Evolutionary conservation across 495 filamentous ascomycete genomes (phyloP).

Genomic region (Achaetomiella virescens): DNA sequence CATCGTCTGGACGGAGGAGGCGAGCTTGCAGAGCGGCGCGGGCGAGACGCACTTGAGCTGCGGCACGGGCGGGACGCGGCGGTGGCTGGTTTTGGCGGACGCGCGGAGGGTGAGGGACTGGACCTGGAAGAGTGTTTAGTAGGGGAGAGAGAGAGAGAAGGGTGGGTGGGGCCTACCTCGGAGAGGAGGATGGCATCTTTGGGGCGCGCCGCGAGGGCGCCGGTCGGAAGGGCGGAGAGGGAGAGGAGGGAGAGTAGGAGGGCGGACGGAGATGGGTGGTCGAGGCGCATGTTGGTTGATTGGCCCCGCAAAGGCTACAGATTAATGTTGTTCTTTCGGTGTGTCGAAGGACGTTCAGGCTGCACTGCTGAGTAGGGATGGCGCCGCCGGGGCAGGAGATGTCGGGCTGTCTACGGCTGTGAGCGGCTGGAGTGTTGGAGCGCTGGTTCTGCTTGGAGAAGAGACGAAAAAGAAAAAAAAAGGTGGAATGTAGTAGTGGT

Average conservation of each 20-base stretch:
- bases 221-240: background rate
- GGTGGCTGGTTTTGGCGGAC: slow-evolving; percentile 55
- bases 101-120: slow-evolving; percentile 69
- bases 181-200: slow-evolving; percentile 29
- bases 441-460: too few relatives aligned
- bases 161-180: slow-evolving; percentile 14
- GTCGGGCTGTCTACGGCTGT: too few relatives aligned
- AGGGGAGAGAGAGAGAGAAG: background rate
- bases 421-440: too few relatives aligned
- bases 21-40: slow-evolving; percentile 52
- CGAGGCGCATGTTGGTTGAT: slow-evolving; percentile 8
- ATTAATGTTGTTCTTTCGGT: too few relatives aligned
- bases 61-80: slow-evolving; percentile 70
- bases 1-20: slow-evolving; percentile 72
- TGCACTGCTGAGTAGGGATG: too few relatives aligned
- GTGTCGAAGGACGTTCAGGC: too few relatives aligned
- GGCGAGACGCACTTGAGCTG: slow-evolving; percentile 79
- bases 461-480: too few relatives aligned
- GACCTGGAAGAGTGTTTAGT: slow-evolving; percentile 33
- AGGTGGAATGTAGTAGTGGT: too few relatives aligned
- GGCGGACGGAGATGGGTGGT: background rate
- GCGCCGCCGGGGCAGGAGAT: too few relatives aligned
- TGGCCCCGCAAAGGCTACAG: background rate
- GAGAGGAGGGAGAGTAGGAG: slow-evolving; percentile 3
- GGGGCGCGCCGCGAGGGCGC: slow-evolving; percentile 10